phyloP scores from a whole-genome alignment of 768 basidiomycete species.

The Boletus vinaceobasis region DNA sequence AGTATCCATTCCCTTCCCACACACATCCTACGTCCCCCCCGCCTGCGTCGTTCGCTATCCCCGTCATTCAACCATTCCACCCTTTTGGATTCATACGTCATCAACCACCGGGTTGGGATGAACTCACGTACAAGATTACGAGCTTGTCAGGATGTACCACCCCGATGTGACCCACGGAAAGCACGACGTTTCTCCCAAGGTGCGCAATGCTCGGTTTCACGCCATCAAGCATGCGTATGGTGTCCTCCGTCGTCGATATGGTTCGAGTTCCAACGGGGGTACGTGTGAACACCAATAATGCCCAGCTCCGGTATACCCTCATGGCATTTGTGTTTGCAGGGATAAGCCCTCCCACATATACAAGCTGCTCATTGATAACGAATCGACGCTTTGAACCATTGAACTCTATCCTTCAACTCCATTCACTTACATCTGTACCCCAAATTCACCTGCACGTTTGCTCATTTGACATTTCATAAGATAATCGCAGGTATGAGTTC shows the following conservation, averaged over 20 bases:
- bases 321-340: conserved; percentile 9
- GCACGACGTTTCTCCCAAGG: conserved; percentile 36
- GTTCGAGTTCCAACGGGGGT: neutral
- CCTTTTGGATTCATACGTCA: neutral
- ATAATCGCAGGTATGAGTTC: conserved; percentile 2
- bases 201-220: conserved; percentile 61
- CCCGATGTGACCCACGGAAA: conserved; percentile 54
- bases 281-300: conserved; percentile 2
- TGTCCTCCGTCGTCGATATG: conserved; percentile 20
- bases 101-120: neutral
- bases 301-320: conserved; percentile 11
- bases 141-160: conserved; percentile 68
- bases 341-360: conserved; percentile 6
- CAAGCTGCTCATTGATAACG: neutral
- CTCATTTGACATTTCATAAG: neutral
- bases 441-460: neutral
- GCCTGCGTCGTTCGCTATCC: neutral
- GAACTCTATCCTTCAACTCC: neutral
- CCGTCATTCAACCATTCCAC: neutral
- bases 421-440: neutral
- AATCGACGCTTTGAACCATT: neutral
- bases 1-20: conserved; percentile 19
- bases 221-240: conserved; percentile 65
- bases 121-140: conserved; percentile 51
- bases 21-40: neutral